Base-by-base conservation (phyloP, 352 stramenopile species). In the Globisporangium apiculatum region DNA sequence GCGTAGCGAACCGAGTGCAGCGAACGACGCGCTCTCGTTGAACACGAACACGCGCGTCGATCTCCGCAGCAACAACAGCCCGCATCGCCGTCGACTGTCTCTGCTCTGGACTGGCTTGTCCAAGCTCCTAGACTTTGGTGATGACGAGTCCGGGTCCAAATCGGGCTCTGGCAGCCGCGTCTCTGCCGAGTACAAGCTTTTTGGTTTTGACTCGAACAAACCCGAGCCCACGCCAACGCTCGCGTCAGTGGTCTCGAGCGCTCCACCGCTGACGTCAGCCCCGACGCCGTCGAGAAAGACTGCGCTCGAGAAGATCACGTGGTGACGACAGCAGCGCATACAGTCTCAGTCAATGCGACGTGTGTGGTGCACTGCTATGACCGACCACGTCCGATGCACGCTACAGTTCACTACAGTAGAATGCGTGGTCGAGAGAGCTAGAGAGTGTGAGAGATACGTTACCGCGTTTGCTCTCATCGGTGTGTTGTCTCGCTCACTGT, bases 211-310 rank as follows among this genome's bases (percentile, higher is more conserved):
- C 12, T 10, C 51, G 6, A n/a, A 45, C 51, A 35, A 56, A 31
- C 9, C 51, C 51, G 52, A 73, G 43, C 52, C 61, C 38, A 51
- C 68, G 12, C 58, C 75, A 50, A 57, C 66, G 35, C 8, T 67
- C 45, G 60, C 51, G 9, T 50, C 73, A 17, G 47, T 65, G 11
- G 74, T 76, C 51, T 57, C 74, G 12, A 57, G 67, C 35, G 46
- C 58, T 36, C 75, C 77, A 46, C 67, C 67, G 7, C 71, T 72
- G 42, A 5, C 10, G 10, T 7, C 42, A 48, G 5, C 60, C 14
- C 36, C 48, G 15, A 10, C 24, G 47, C 17, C 46, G 62, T 12
- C 40, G 40, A 43, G 7, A 14, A 12, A 43, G 7, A 43, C 40
- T 12, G 11, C 11, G 40, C 40, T 43, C 40, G 11, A 43, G 40